Conservation (phyloP, 768 basidiomycete species). For the Infundibulicybe gibba region DNA sequence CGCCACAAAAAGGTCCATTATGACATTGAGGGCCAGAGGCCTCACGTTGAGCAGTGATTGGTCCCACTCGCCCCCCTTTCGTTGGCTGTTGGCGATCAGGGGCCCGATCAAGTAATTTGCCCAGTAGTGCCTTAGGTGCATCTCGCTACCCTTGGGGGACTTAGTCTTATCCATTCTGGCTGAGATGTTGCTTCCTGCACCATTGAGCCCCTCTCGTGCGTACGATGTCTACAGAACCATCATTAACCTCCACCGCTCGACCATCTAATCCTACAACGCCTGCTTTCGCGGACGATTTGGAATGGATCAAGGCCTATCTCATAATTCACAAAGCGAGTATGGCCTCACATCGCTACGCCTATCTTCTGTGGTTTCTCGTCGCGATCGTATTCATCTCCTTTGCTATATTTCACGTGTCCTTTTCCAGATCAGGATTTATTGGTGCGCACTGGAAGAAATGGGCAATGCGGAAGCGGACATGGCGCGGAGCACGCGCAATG, state of each 20-base stretch:
- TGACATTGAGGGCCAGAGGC: too few species aligned
- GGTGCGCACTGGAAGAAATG: constrained; percentile 59
- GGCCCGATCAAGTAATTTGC: too few species aligned
- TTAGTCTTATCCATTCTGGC: too few species aligned
- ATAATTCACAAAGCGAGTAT: constrained; percentile 50
- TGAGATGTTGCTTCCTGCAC: too few species aligned
- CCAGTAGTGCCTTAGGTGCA: too few species aligned
- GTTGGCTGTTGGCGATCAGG: too few species aligned
- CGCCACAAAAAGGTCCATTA: neutral
- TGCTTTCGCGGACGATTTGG: constrained; percentile 33
- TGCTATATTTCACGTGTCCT: neutral
- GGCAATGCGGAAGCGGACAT: constrained; percentile 54
- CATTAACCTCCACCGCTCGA: constrained; percentile 6
- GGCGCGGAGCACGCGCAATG: constrained; percentile 37
- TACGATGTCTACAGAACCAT: constrained; percentile 1
- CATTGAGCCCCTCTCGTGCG: neutral
- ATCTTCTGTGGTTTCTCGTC: constrained; percentile 4
- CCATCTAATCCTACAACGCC: constrained; percentile 41
- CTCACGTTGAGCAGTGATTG: constrained; percentile 1
- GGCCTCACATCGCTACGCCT: constrained; percentile 17
- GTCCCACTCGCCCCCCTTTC: too few species aligned
- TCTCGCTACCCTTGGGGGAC: too few species aligned
- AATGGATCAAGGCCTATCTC: constrained; percentile 58
- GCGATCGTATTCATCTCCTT: neutral
- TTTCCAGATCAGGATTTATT: neutral